Evolutionary conservation across 2,329 filamentous ascomycete genomes (phyloP), one percentile per base, ranked within the genome.

Genomic region (Talaromyces sp.): DNA sequence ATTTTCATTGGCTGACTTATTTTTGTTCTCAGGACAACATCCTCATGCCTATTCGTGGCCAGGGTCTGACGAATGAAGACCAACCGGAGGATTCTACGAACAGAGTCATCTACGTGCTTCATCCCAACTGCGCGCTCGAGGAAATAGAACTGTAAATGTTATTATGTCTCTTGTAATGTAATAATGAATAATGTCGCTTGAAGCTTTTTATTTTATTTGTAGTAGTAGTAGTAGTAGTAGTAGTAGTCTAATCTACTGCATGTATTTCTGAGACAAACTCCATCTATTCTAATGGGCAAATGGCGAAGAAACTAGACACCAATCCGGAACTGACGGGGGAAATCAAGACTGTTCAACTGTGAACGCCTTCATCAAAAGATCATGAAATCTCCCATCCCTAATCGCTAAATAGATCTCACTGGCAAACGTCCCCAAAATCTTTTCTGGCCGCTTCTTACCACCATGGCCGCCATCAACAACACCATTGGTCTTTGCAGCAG

Each of bases 61-160:
- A 96, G 68, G 93, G 96, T 23, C 84, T 98, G 56, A 91, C 95
- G 78, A 90, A 92, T 59, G 82, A 83, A 55, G 82, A 87, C 65
- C 87, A 77, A 67, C 84, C 84, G 63, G 74, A 79, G 40, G 82
- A 79, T 16, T 73, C 65, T 44, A 66, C 71, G 68, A 78, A 67
- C 72, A 83, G 66, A 78, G 81, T 90, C 4, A 84, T 95, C 58
- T 99, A 97, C 73, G 90, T 97, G 30, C 73, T 99, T 67, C 95
- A 99, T 79, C 95, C 95, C 62, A 98, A 98, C 78, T 96, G 91
- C 72, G 91, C 90, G 0, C 83, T 96, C 9, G 93, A 96, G 61
- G 76, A 78, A 62, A 70, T 76, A 67, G 70, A 61, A 68, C 64
- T 54, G 36, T 8, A n/a, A 51, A 12, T 51, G 8, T 31, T 53